Evolutionary conservation across 192 early-diverging fungal species (phyloP).

Genomic region (Entomortierella beljakovae): DNA sequence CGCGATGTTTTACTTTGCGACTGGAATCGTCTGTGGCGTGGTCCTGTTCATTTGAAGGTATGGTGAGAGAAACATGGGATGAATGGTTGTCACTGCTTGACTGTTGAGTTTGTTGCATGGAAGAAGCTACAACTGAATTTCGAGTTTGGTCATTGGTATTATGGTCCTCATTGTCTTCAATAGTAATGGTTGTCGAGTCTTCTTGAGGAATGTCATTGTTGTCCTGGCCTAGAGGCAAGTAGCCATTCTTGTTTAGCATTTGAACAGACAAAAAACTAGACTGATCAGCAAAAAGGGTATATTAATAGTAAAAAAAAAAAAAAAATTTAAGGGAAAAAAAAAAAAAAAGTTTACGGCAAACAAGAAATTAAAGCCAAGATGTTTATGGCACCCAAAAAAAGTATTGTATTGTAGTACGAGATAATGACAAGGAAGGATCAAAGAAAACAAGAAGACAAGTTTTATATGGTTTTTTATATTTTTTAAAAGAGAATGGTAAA

Average conservation of each 20-base stretch:
- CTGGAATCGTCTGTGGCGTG: neutral
- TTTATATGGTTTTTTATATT: too few relatives aligned
- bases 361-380: neutral
- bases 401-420: neutral
- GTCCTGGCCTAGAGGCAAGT: constrained; percentile 17
- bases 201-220: neutral
- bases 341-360: neutral
- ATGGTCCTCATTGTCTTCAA: neutral
- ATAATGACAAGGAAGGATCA: neutral
- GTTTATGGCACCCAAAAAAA: neutral
- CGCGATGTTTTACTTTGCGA: neutral
- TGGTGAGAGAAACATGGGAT: neutral
- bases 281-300: too few relatives aligned
- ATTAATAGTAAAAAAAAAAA: neutral
- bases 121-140: too few relatives aligned
- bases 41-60: neutral
- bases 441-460: neutral
- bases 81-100: neutral
- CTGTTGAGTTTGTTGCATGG: constrained; percentile 8
- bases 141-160: neutral
- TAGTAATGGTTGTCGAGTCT: neutral
- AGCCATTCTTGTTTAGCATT: constrained; percentile 32
- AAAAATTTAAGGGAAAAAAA: neutral
- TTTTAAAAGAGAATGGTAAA: too few relatives aligned
- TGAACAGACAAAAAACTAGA: too few relatives aligned